Base-by-base conservation (phyloP, 805 yeast species). In the Cyberlindnera subsufficiens region DNA sequence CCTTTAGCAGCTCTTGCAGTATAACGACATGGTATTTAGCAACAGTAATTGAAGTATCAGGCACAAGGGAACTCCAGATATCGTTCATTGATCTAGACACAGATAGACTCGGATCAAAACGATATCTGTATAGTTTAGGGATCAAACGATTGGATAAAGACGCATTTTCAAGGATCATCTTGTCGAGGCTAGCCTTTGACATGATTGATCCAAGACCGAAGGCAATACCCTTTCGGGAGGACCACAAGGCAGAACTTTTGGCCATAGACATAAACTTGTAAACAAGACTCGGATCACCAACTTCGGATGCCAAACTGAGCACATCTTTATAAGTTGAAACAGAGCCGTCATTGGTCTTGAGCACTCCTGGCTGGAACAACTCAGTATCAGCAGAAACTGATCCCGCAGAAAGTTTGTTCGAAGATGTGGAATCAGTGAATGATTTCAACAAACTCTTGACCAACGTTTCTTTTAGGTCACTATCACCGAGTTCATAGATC, bases 201-300 rank as follows among this genome's bases (percentile, higher is more conserved):
- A 91, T 66, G 36, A 91, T 82, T 1, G 87, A 80, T 9, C 96
- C 91, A 31, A 91, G 69, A 0, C 98, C 97, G 66, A 86, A 91
- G 0, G 98, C 98, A 55, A 89, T 80, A 40, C 98, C 99, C 51
- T 86, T 86, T 59, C 96, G 72, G 0, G 96, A 86, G 0, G 95
- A 77, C 99, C 99, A 91, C 17, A 90, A 64, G 0, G 93, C 80
- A 0, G 96, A 86, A 40, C 82, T 82, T 49, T 86, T 82, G 0
- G 97, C 95, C 43, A 91, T 66, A 0, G 96, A 80, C 96, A 91
- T 88, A 60, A 91, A 91, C 58, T 88, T 86, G 64, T 91, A 91
- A 5, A 91, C 96, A 50, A 91, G 73, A 51, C 93, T 77, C 13
- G 98, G 96, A 62, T 91, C 96, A 25, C 98, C 98, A 9, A 89